phyloP scores from a whole-genome alignment of 2,329 filamentous ascomycete genomes.

The Thelonectria discophora region DNA sequence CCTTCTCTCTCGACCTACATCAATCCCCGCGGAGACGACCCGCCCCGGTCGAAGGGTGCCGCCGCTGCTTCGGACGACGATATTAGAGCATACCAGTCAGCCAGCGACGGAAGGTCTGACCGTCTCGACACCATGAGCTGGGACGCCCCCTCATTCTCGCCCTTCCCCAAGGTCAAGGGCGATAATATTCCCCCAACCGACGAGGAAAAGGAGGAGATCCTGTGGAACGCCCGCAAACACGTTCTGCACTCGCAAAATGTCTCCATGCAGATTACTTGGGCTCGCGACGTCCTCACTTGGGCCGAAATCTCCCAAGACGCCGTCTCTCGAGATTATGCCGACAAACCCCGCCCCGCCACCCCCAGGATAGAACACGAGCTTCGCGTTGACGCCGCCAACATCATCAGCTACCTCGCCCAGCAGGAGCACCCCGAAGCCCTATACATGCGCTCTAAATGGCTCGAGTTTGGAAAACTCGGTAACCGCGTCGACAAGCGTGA shows the following conservation, averaged over 20 bases:
- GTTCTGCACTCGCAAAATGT: slow-evolving; percentile 95
- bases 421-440: slow-evolving; percentile 93
- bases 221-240: slow-evolving; percentile 83
- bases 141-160: slow-evolving; percentile 82
- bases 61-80: slow-evolving; percentile 49
- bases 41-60: slow-evolving; percentile 45
- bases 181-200: slow-evolving; percentile 93
- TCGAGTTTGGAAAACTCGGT: slow-evolving; percentile 97
- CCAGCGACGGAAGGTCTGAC: slow-evolving; percentile 46
- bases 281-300: slow-evolving; percentile 88
- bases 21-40: slow-evolving; percentile 42
- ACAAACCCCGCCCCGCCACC: slow-evolving; percentile 72
- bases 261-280: slow-evolving; percentile 96
- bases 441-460: slow-evolving; percentile 95
- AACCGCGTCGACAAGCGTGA: slow-evolving; percentile 92
- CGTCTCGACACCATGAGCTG: slow-evolving; percentile 56
- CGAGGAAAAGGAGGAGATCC: slow-evolving; percentile 89
- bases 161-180: slow-evolving; percentile 86
- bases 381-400: slow-evolving; percentile 87
- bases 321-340: slow-evolving; percentile 68
- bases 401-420: slow-evolving; percentile 87
- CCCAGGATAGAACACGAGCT: slow-evolving; percentile 90
- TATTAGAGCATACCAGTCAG: slow-evolving; percentile 50
- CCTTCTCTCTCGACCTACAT: slow-evolving; percentile 55
- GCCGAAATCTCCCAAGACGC: slow-evolving; percentile 86